A percentile compares a stretch with the other conserved stretches of the same genome.
Evolutionary conservation across 2,329 filamentous ascomycete genomes (phyloP).

Genomic region (Microdochium trichocladiopsis): DNA sequence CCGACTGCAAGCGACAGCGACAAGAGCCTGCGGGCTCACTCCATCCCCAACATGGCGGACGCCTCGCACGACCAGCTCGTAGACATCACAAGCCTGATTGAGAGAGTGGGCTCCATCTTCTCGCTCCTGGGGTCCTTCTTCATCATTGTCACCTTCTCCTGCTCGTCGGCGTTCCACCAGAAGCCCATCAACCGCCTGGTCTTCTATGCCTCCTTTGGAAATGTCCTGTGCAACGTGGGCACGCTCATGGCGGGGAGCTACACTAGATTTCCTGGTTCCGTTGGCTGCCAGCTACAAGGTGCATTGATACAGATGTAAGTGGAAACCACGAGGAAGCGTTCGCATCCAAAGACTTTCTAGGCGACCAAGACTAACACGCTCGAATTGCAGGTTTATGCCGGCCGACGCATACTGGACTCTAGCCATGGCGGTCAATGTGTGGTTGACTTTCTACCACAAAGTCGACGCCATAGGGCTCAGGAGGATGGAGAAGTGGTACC

Average conservation of each 20-base stretch:
- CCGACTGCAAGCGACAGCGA: not conserved
- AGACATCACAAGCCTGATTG: constrained; percentile 50
- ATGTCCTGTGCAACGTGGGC: constrained; percentile 69
- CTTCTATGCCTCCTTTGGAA: constrained; percentile 78
- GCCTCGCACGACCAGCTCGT: constrained; percentile 29
- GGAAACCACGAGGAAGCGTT: not conserved
- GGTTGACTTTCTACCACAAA: constrained; percentile 71
- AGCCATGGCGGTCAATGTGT: constrained; percentile 79
- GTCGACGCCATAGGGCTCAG: constrained; percentile 60
- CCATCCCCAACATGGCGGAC: not conserved
- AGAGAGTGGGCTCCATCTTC: constrained; percentile 62
- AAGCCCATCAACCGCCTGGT: constrained; percentile 84
- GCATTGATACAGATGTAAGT: constrained; percentile 77
- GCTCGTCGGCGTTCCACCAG: constrained; percentile 60
- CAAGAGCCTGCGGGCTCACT: not conserved
- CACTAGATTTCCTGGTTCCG: constrained; percentile 36
- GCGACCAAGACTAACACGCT: not conserved
- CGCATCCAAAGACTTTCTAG: constrained; percentile 7
- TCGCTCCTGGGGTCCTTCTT: constrained; percentile 66
- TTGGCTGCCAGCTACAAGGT: constrained; percentile 64
- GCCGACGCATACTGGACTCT: constrained; percentile 72
- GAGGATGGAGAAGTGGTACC: constrained; percentile 63
- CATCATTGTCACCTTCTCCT: constrained; percentile 64
- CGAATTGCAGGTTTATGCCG: constrained; percentile 62
- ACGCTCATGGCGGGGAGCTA: constrained; percentile 65